Base-by-base conservation (phyloP, 495 filamentous ascomycete genomes). In the Parmelia sp. region DNA sequence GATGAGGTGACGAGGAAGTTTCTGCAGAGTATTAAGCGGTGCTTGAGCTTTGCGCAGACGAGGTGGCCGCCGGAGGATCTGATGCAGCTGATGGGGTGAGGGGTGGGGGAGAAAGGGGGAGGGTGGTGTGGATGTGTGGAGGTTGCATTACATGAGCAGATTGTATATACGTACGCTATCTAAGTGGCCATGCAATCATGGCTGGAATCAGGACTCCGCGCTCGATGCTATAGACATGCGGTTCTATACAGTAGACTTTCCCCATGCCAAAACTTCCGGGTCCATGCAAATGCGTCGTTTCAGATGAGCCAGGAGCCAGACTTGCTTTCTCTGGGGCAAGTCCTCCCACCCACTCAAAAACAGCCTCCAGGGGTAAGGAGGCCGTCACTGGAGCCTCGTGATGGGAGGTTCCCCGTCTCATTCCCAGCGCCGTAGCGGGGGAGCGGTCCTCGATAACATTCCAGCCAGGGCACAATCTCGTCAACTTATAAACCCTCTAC, bases 1-100 rank as follows among this genome's bases (percentile, higher is more conserved):
- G 92, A 97, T 73, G 94, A 98, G 78, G 83, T 86, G 36, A 98
- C 94, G 57, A 81, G 94, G 65, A 97, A 97, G 79, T 96, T 91
- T 68, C 74, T 98, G 65, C 94, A 98, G 78, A 96, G 94, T 70
- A 97, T 98, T 73, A 98, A 98, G 80, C 81, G 94, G 59, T 97
- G 93, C 73, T 75, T 98, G 69, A 96, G 90, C 66, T 98, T 96
- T 80, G 92, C 94, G 35, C 94, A 98, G 79, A 90, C 92, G 27
- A 84, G 94, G 68, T 98, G 94, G 94, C 90, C 91, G 56, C 95
- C 94, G 15, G 88, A 94, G 72, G 93, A 98, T 79, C 80, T 90
- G 61, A 78, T 90, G 73, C 94, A 98, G 80, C 75, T 98, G 66
- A 98, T 98, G 94, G 95, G 94, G n/a, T 96, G 79, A 81, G 35